Evolutionary conservation across 2,329 filamentous ascomycete species (phyloP).

Genomic region (Pseudogymnoascus sp.): DNA sequence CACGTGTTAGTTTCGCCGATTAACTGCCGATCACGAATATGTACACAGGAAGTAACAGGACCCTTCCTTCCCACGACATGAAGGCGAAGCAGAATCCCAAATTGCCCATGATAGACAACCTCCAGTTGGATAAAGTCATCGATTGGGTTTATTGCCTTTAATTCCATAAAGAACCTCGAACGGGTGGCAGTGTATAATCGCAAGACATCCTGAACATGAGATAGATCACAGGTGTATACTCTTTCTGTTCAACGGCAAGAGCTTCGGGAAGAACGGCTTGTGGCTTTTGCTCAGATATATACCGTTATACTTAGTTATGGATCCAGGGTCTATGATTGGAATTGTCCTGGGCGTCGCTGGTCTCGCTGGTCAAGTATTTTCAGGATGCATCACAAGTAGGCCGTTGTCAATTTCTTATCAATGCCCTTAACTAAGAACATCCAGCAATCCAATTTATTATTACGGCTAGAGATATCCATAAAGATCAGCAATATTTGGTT

Average conservation of each 20-base stretch:
- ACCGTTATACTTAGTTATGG: conserved; percentile 27
- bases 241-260: neutral
- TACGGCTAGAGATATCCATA: conserved; percentile 41
- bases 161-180: neutral
- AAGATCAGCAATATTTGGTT: conserved; percentile 43
- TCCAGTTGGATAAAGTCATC: neutral
- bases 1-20: neutral
- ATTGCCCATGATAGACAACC: neutral
- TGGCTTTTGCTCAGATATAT: neutral
- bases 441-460: conserved; percentile 41
- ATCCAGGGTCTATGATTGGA: conserved; percentile 37
- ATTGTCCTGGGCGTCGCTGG: conserved; percentile 40
- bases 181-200: neutral
- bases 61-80: neutral
- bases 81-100: neutral
- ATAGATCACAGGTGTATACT: neutral
- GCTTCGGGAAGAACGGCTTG: neutral
- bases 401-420: neutral
- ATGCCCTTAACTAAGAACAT: conserved; percentile 4
- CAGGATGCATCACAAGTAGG: conserved; percentile 38
- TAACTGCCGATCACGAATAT: neutral
- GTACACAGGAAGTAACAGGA: neutral
- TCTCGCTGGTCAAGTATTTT: conserved; percentile 40
- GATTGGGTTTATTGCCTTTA: neutral
- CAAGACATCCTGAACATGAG: neutral